Percentiles rank a stretch among this genome's conserved stretches.
Conservation (phyloP, 2,329 filamentous ascomycete species). For the Ilyonectria mors-panacis region DNA sequence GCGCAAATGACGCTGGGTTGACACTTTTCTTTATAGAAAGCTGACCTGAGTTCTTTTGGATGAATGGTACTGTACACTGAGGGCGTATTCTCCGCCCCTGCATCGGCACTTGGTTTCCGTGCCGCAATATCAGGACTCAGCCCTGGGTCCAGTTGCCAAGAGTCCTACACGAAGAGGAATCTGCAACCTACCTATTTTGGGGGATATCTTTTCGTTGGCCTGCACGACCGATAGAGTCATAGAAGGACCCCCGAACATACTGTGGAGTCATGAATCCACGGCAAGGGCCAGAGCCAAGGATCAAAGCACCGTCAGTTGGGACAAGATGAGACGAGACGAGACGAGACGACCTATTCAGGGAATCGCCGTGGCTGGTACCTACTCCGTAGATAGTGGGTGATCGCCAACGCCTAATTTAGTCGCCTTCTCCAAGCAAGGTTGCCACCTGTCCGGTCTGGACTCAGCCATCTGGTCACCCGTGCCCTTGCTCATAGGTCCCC, state of each 20-base stretch:
- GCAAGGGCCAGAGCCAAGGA: not conserved
- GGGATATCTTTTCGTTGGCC: too few species aligned
- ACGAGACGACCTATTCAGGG: not conserved
- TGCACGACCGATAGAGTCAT: not conserved
- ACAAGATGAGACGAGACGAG: slow-evolving; percentile 1
- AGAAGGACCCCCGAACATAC: not conserved
- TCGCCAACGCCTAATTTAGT: not conserved
- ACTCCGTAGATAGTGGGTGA: not conserved
- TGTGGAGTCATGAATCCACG: not conserved
- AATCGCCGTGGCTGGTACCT: too few species aligned
- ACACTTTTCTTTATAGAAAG: not conserved
- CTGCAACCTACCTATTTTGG: too few species aligned
- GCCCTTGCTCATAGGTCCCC: not conserved
- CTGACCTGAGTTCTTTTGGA: not conserved
- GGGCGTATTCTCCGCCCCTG: not conserved
- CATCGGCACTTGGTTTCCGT: not conserved
- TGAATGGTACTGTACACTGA: not conserved
- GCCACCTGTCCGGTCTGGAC: slow-evolving; percentile 16
- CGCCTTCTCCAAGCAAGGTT: not conserved
- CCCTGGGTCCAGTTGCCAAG: too few species aligned
- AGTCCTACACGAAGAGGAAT: too few species aligned
- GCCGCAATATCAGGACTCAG: too few species aligned
- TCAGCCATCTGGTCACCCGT: not conserved
- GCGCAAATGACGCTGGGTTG: not conserved
- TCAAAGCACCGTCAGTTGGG: not conserved